Evolutionary conservation across 139 green algal genomes (phyloP).

Genomic region (Coccomyxa sp.): DNA sequence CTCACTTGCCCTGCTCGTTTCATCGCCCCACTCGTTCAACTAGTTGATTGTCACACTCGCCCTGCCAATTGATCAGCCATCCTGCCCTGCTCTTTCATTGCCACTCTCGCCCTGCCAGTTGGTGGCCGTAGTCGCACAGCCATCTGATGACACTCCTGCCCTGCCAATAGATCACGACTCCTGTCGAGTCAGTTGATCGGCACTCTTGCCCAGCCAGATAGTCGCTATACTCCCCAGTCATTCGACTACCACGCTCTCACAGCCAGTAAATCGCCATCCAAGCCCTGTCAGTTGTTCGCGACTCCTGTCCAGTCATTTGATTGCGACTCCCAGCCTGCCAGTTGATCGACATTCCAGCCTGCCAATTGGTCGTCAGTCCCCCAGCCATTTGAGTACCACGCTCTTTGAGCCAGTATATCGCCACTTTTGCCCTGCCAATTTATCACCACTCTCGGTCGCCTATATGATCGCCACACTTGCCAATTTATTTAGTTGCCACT

Average conservation of each 20-base stretch:
- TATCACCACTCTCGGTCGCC: neutral
- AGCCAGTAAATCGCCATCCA: neutral
- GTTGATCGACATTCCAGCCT: neutral
- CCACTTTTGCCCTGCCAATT: neutral
- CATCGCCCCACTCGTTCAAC: neutral
- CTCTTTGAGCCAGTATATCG: neutral
- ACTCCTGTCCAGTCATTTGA: neutral
- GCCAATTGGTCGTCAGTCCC: neutral
- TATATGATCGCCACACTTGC: constrained; percentile 1
- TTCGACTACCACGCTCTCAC: constrained; percentile 1
- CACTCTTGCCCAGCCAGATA: too few relatives aligned
- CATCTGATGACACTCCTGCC: neutral
- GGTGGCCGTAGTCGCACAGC: neutral
- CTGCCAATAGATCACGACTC: neutral
- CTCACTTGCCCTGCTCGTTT: neutral
- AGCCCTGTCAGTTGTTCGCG: neutral
- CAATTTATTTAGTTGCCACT: neutral
- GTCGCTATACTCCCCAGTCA: neutral
- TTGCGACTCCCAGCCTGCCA: neutral
- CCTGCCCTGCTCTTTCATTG: neutral
- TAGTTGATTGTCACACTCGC: neutral
- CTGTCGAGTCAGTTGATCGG: neutral
- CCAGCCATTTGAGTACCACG: neutral
- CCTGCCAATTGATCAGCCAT: neutral
- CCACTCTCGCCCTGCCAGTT: neutral